Base-by-base conservation (phyloP, 1,284 basidiomycete genomes). In the Schizopora paradoxa region DNA sequence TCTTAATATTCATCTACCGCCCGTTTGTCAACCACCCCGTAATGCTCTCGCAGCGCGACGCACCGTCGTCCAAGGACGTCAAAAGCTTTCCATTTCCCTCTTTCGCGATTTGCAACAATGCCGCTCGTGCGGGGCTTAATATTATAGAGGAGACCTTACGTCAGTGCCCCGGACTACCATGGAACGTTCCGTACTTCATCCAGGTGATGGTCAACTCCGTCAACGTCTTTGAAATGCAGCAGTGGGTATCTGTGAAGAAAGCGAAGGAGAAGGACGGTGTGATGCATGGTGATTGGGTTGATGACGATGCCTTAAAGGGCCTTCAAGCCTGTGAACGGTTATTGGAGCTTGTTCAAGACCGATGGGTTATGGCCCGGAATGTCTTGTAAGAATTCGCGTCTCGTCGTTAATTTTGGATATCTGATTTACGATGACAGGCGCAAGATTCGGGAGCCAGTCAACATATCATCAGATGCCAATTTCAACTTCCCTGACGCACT, bases 1-100 rank as follows among this genome's bases (percentile, higher is more conserved):
- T 74, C 11, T 76, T 76, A 55, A 87, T 91, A 57, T 69, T 86
- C 49, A 74, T 90, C 40, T 83, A 90, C 59, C 76, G 86, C 8
- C 82, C 85, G 0, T 90, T 90, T 62, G 40, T 32, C 27, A 32
- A 45, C 5, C 27, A 34, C 5, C 40, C 43, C 19, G 40, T 25
- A n/a, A 29, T 46, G 27, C 29, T 50, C 10, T 40, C 48, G n/a
- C 27, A 41, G 11, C 38, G 43, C 5, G 48, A 50, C 29, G 44
- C 28, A 1, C 44, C 48, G 2, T 18, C 43, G n/a, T 25, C 6
- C 13, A 6, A 8, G 23, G 2, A 21, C 38, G 19, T 22, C 38
- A 47, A 34, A 14, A 35, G 22, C 3, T 50, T 50, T 35, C 48
- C 48, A 6, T 50, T 50, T 19, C 48, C 48, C n/a, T 43, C 48